phyloP scores from a whole-genome alignment of 305 asterid genomes.

The Ilex paraguariensis region DNA sequence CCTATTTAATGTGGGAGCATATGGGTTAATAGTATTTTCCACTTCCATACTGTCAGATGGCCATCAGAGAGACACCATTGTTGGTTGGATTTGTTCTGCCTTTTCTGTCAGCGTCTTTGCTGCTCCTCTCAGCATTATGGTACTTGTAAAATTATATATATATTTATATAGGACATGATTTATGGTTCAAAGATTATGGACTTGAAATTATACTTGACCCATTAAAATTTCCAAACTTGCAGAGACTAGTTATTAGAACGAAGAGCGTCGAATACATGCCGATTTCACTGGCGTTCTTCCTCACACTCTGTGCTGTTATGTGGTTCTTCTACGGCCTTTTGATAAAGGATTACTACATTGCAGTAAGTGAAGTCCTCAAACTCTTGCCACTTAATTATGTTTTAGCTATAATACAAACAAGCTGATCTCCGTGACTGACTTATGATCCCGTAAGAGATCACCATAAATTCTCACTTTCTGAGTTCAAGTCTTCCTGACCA shows the following conservation, averaged over 20 bases:
- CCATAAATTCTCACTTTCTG: too few relatives aligned
- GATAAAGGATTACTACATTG: constrained; percentile 55
- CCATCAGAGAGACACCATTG: constrained; percentile 24
- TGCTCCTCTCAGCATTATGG: constrained; percentile 81
- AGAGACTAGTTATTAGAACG: constrained; percentile 62
- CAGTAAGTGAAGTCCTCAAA: constrained; percentile 36
- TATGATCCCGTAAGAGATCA: too few relatives aligned
- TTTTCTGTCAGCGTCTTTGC: constrained; percentile 69
- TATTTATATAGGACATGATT: too few relatives aligned
- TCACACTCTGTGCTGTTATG: constrained; percentile 61
- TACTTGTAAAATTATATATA: not conserved
- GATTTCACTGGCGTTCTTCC: constrained; percentile 56
- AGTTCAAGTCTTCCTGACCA: too few relatives aligned
- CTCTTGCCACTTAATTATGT: too few relatives aligned
- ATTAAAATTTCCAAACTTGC: constrained; percentile 2
- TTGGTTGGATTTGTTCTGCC: constrained; percentile 77
- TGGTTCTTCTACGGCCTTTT: constrained; percentile 78
- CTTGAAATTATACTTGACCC: too few relatives aligned
- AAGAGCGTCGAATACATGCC: constrained; percentile 90
- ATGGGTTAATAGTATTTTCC: constrained; percentile 28
- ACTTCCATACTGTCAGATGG: constrained; percentile 26
- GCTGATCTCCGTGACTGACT: too few relatives aligned
- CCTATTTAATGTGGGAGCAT: constrained; percentile 30
- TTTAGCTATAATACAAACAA: too few relatives aligned
- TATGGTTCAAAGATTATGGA: too few relatives aligned